A percentile compares a stretch with the other conserved stretches of the same genome.
phyloP scores from a whole-genome alignment of 805 yeast species.

The Candida tibetensis region DNA sequence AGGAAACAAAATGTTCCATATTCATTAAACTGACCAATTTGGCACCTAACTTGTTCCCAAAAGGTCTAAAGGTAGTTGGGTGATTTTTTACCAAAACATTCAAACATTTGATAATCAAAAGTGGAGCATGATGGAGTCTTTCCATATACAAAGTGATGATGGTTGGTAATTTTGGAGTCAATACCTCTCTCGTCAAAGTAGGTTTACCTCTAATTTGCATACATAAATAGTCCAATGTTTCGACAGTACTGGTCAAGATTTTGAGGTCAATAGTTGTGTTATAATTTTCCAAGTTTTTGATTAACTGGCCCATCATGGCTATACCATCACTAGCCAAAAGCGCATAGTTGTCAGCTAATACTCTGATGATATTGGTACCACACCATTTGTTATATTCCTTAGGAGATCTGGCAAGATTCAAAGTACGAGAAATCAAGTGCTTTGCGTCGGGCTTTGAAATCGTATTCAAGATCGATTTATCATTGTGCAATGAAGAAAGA shows the following conservation, averaged over 20 bases:
- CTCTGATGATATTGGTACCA: conserved; percentile 52
- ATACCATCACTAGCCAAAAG: conserved; percentile 42
- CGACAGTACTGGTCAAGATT: conserved; percentile 36
- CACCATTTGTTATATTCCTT: conserved; percentile 53
- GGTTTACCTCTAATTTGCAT: conserved; percentile 71
- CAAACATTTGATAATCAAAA: conserved; percentile 34
- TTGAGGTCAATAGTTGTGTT: conserved; percentile 34
- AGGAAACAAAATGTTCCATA: conserved; percentile 35
- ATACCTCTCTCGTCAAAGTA: conserved; percentile 74
- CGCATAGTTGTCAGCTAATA: conserved; percentile 37
- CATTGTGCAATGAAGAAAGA: conserved; percentile 26
- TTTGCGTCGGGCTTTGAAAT: conserved; percentile 50
- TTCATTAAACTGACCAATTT: conserved; percentile 36
- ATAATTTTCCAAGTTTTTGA: conserved; percentile 40
- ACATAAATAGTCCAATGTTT: conserved; percentile 41
- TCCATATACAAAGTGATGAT: conserved; percentile 56
- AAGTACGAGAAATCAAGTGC: conserved; percentile 45
- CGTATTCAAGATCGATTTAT: conserved; percentile 30
- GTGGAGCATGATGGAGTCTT: conserved; percentile 26
- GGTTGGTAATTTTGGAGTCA: conserved; percentile 73
- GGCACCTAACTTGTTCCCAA: conserved; percentile 57
- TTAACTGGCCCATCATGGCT: conserved; percentile 36
- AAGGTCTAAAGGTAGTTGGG: conserved; percentile 81
- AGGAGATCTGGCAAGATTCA: conserved; percentile 44
- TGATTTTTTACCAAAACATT: conserved; percentile 49